A percentile compares a stretch with the other conserved stretches of the same genome.
phyloP scores from a whole-genome alignment of 2,329 filamentous ascomycete genomes.

The Pseudogymnoascus sp. region DNA sequence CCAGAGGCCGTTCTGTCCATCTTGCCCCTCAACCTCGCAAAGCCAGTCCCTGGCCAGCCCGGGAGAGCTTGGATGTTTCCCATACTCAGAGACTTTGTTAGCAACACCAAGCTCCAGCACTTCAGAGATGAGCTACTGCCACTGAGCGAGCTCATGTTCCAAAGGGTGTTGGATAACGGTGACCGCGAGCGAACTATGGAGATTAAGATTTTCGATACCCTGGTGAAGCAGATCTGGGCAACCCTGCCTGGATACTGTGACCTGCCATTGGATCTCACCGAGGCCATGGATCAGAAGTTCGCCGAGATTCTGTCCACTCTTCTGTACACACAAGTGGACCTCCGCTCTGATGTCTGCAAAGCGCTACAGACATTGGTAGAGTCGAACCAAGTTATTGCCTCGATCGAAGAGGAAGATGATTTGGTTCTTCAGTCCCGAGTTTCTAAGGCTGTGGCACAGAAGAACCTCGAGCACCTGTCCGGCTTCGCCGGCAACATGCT shows the following conservation, averaged over 20 bases:
- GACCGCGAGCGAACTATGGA: slow-evolving; percentile 85
- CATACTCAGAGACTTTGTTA: slow-evolving; percentile 78
- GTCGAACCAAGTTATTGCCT: slow-evolving; percentile 75
- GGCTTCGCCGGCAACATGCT: slow-evolving; percentile 79
- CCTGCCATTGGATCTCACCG: slow-evolving; percentile 68
- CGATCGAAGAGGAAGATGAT: slow-evolving; percentile 57
- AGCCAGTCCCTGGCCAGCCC: slow-evolving; percentile 66
- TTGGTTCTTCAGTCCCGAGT: slow-evolving; percentile 72
- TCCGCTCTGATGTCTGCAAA: slow-evolving; percentile 80
- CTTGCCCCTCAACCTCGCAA: slow-evolving; percentile 76
- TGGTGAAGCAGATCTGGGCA: slow-evolving; percentile 94
- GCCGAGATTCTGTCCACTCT: slow-evolving; percentile 87
- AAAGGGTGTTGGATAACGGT: slow-evolving; percentile 77
- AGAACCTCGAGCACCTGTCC: slow-evolving; percentile 75
- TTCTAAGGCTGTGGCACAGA: slow-evolving; percentile 63
- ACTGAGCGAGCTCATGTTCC: slow-evolving; percentile 82
- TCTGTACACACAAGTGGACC: slow-evolving; percentile 81
- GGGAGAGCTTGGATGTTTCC: slow-evolving; percentile 94
- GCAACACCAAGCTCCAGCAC: slow-evolving; percentile 78
- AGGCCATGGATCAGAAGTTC: slow-evolving; percentile 77
- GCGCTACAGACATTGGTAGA: slow-evolving; percentile 82
- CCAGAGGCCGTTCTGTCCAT: slow-evolving; percentile 75
- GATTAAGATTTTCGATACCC: slow-evolving; percentile 93
- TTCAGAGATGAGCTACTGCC: slow-evolving; percentile 84
- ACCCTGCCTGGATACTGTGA: slow-evolving; percentile 92